Evolutionary conservation across 2,329 filamentous ascomycete species (phyloP).

Genomic region (Aspergillus sp.): DNA sequence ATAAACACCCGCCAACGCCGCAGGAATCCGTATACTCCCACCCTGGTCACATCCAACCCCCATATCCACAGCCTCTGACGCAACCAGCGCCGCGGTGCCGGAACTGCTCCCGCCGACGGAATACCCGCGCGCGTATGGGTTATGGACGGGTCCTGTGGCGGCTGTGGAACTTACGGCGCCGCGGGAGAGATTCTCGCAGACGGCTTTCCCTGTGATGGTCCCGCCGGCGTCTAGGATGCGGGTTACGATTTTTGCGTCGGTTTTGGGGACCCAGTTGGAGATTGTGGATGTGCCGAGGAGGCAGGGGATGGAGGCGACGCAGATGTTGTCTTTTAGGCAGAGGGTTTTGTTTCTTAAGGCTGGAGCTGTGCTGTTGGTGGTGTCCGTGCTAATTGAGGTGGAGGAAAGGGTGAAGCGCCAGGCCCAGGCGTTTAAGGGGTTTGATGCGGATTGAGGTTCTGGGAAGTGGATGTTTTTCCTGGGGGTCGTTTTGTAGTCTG

Average conservation of each 20-base stretch:
- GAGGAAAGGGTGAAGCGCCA: not conserved
- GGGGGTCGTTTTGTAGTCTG: not conserved
- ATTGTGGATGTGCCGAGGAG: slow-evolving; percentile 37
- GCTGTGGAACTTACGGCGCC: slow-evolving; percentile 45
- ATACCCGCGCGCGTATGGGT: slow-evolving; percentile 41
- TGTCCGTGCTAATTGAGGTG: too few relatives aligned
- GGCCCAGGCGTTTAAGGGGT: slow-evolving; percentile 2
- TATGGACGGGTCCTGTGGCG: slow-evolving; percentile 49
- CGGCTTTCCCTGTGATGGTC: slow-evolving; percentile 45
- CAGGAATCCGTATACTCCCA: not conserved
- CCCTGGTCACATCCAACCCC: not conserved
- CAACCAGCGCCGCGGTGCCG: slow-evolving; percentile 46
- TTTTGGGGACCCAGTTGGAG: not conserved
- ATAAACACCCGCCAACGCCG: not conserved
- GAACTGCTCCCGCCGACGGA: slow-evolving; percentile 49
- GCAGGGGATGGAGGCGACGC: slow-evolving; percentile 46
- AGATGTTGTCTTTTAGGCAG: slow-evolving; percentile 52
- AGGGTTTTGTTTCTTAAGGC: not conserved
- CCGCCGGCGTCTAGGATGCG: slow-evolving; percentile 21
- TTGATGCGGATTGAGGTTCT: not conserved
- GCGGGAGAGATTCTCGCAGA: slow-evolving; percentile 51
- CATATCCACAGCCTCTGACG: not conserved
- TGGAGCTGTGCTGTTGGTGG: not conserved
- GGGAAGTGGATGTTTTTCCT: not conserved
- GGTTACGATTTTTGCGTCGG: slow-evolving; percentile 47